Evolutionary conservation across 2,329 filamentous ascomycete genomes (phyloP).

Genomic region (Pestalotiopsis sp.): DNA sequence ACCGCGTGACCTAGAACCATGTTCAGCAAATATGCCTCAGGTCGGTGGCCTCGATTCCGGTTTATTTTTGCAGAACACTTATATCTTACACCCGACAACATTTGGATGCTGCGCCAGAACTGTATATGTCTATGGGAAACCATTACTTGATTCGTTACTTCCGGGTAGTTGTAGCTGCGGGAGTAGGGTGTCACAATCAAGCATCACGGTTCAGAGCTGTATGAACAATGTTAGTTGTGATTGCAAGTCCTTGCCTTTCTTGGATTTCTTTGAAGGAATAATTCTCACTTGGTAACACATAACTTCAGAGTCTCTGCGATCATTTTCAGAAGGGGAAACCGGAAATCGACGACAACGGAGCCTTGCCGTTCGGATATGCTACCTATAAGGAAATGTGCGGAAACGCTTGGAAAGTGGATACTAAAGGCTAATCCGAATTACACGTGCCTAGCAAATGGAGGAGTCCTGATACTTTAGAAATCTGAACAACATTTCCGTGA

Average conservation of each 20-base stretch:
- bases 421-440: background rate
- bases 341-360: background rate
- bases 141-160: slow-evolving; percentile 65
- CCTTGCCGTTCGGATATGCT: background rate
- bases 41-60: background rate
- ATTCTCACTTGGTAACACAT: too few relatives aligned
- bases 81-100: slow-evolving; percentile 69
- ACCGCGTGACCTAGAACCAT: slow-evolving; percentile 50
- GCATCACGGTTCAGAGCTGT: background rate
- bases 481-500: background rate
- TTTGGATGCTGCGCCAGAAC: slow-evolving; percentile 62
- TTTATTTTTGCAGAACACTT: slow-evolving; percentile 2
- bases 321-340: background rate
- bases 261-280: background rate
- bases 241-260: background rate
- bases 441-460: background rate
- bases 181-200: background rate
- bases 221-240: background rate
- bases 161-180: slow-evolving; percentile 58
- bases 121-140: slow-evolving; percentile 60
- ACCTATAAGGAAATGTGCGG: background rate
- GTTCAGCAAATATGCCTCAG: background rate
- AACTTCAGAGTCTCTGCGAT: background rate
- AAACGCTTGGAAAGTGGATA: background rate
- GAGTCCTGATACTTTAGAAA: background rate